phyloP scores from a whole-genome alignment of 495 filamentous ascomycete species.

The Hypoxylon rickii region DNA sequence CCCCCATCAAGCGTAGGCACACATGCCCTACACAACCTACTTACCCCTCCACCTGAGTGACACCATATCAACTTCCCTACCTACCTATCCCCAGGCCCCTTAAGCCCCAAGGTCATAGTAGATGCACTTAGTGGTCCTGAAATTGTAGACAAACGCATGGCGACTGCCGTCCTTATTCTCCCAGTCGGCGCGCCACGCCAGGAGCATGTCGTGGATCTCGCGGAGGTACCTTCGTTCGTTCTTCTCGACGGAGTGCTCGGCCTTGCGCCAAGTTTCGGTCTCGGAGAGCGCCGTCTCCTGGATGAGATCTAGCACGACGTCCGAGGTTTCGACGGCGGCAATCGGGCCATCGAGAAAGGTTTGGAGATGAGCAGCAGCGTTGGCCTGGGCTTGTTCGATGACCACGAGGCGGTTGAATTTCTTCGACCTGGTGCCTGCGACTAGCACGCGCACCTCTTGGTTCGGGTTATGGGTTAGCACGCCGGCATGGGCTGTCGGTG shows the following conservation, averaged over 20 bases:
- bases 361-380: slow-evolving; percentile 65
- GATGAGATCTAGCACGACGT: slow-evolving; percentile 83
- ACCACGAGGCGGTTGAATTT: slow-evolving; percentile 87
- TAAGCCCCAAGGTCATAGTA: slow-evolving; percentile 71
- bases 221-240: slow-evolving; percentile 84
- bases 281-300: slow-evolving; percentile 75
- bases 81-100: slow-evolving; percentile 14
- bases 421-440: slow-evolving; percentile 80
- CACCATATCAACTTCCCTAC: background rate
- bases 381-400: slow-evolving; percentile 75
- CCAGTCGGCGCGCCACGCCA: slow-evolving; percentile 59
- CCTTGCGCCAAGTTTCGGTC: slow-evolving; percentile 80
- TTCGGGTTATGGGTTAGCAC: slow-evolving; percentile 48
- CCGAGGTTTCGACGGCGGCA: slow-evolving; percentile 84
- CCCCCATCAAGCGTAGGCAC: background rate
- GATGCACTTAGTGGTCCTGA: slow-evolving; percentile 72
- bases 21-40: too few relatives aligned
- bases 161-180: slow-evolving; percentile 58
- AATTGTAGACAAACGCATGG: slow-evolving; percentile 82
- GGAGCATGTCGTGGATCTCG: slow-evolving; percentile 81
- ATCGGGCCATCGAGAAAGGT: slow-evolving; percentile 75
- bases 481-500: slow-evolving; percentile 48
- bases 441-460: slow-evolving; percentile 80
- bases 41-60: too few relatives aligned
- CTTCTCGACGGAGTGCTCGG: slow-evolving; percentile 76